Base-by-base conservation (phyloP, 2,329 filamentous ascomycete species). In the Neopestalotiopsis rosae region DNA sequence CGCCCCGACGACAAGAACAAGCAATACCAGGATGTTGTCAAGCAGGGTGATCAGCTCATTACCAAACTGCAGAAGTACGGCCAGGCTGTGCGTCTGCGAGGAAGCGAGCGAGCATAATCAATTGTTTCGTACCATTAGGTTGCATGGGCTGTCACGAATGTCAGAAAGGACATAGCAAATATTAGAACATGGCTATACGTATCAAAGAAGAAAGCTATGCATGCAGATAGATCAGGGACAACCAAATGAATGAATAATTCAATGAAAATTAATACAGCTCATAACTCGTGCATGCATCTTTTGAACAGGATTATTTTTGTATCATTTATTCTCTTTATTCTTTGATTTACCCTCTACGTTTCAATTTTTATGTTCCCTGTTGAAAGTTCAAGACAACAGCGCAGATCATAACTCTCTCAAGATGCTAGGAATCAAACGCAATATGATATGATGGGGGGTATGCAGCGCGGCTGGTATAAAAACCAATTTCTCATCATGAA, bases 51-150 rank as follows among this genome's bases (percentile, higher is more conserved):
- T 81, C 93, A 97, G 82, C 88, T 99, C 72, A 98, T 99, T 80
- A 99, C 96, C 69, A 99, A 99, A 88, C 86, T 99, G 75, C 96
- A 99, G 85, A 99, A 99, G 87, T 99, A 99, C 81, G 96, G 96
- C 59, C 96, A 99, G 83, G 93, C 96, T 2, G 96, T 99, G 72
- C 90, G 96, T 78, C 86, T 99, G 83, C 90, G 96, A 76, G 96
- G 96, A 56, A 98, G 95, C 79, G 96, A 99, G 87, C 90, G 96
- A 76, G 94, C 94, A 76, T 97, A 86, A 20, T 20, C 20, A 14
- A 49, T 32, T 59, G 10, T 34, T 28, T 28, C 34, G 24, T 59
- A 59, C 6, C 5, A 30, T 14, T 30, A 59, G 24, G 57, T 59
- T 30, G 57, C 30, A 63, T 42, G 32, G n/a, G 10, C 12, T 6